Percentiles rank a stretch among this genome's conserved stretches.
phyloP scores from a whole-genome alignment of 106 monocot species.

The Xerophyta viscosa region DNA sequence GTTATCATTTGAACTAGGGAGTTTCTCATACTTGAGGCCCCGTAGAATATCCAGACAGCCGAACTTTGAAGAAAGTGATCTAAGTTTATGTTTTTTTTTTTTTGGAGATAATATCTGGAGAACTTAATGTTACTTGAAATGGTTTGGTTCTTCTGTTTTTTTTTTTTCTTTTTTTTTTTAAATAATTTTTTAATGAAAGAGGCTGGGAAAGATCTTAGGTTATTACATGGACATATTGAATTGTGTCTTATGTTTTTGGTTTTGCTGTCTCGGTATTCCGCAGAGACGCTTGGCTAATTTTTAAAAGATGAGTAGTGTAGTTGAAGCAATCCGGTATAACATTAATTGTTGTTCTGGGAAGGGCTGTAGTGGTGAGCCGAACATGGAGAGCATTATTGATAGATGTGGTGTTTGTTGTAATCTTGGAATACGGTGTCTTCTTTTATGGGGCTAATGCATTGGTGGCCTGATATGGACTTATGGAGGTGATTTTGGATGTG shows the following conservation, averaged over 20 bases:
- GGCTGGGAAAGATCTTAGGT: too few species aligned
- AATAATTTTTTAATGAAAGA: too few species aligned
- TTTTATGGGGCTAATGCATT: constrained; percentile 21
- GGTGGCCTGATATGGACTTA: constrained; percentile 45
- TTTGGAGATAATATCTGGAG: too few species aligned
- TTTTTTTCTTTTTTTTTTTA: too few species aligned
- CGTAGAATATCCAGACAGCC: too few species aligned
- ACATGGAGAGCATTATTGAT: constrained; percentile 17
- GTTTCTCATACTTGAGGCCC: too few species aligned
- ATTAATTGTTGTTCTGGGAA: constrained; percentile 8
- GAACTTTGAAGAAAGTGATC: too few species aligned
- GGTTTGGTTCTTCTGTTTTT: too few species aligned
- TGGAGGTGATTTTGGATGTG: constrained; percentile 47
- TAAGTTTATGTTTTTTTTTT: too few species aligned
- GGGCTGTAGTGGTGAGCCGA: constrained; percentile 7
- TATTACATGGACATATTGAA: too few species aligned
- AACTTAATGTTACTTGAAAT: too few species aligned
- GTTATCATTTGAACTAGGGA: too few species aligned
- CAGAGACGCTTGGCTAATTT: constrained; percentile 1
- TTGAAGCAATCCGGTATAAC: constrained; percentile 8
- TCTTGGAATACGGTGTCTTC: constrained; percentile 22
- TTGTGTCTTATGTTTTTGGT: background rate
- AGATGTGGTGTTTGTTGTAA: constrained; percentile 17
- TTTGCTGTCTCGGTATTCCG: constrained; percentile 3
- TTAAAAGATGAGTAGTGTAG: background rate